phyloP scores from a whole-genome alignment of 1,139 yeast genomes.

The Nakaseomyces delphensis region DNA sequence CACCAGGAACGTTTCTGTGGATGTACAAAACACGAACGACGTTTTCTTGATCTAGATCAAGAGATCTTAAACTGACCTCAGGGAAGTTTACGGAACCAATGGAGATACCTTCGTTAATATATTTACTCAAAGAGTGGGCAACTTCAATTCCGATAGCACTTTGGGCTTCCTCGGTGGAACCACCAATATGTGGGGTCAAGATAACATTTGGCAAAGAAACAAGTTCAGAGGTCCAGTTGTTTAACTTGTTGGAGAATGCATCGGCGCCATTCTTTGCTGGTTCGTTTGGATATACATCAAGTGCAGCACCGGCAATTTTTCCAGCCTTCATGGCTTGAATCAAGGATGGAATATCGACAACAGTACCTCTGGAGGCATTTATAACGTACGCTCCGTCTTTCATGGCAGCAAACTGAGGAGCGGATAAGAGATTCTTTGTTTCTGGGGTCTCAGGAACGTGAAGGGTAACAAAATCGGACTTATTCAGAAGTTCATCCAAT shows the following conservation, averaged over 20 bases:
- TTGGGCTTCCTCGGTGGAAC: constrained; percentile 98
- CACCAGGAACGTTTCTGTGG: constrained; percentile 99
- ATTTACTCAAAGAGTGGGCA: constrained; percentile 73
- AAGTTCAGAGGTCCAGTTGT: constrained; percentile 78
- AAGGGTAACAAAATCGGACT: constrained; percentile 81
- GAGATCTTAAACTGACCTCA: constrained; percentile 85
- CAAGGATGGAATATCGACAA: constrained; percentile 89
- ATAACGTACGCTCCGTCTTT: constrained; percentile 90
- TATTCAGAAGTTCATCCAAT: constrained; percentile 68
- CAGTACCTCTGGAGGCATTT: constrained; percentile 97
- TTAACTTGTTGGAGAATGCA: constrained; percentile 61
- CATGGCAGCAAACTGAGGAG: constrained; percentile 93
- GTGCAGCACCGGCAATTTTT: constrained; percentile 93
- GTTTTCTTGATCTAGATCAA: constrained; percentile 80
- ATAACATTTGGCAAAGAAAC: constrained; percentile 79
- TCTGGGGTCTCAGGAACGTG: constrained; percentile 96
- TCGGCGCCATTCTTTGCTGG: constrained; percentile 95
- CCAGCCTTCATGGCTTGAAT: constrained; percentile 88
- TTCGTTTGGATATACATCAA: constrained; percentile 95
- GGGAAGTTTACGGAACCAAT: constrained; percentile 98
- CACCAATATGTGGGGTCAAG: constrained; percentile 96
- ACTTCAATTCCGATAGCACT: constrained; percentile 96
- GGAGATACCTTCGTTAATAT: constrained; percentile 95
- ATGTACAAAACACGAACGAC: constrained; percentile 90
- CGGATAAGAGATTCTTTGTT: constrained; percentile 80